A percentile compares a stretch with the other conserved stretches of the same genome.
These are phyloP conservation scores for Scutellaria galericulata DNA, from an alignment of 257 asterid genomes.

Conservation along the genomic window DNA sequence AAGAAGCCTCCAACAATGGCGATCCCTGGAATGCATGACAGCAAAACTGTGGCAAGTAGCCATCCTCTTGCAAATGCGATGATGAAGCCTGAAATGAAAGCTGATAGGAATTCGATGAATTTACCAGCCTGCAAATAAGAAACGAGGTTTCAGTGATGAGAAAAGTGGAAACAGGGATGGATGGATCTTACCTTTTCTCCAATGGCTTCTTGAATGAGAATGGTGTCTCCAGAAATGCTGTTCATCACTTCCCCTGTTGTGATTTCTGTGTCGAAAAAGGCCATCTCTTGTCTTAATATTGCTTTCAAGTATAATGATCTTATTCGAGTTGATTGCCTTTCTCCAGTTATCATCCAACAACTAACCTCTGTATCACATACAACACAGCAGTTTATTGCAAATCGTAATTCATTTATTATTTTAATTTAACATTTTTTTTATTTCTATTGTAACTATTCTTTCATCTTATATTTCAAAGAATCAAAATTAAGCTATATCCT, in stretches of 20 bases:
- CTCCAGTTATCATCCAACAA: conserved; percentile 68
- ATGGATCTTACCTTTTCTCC: conserved; percentile 38
- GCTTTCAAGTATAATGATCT: conserved; percentile 57
- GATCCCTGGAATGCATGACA: conserved; percentile 54
- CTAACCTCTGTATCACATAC: conserved; percentile 47
- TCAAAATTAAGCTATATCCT: too few relatives aligned
- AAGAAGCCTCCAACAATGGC: conserved; percentile 45
- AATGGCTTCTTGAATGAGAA: conserved; percentile 54
- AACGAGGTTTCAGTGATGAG: too few relatives aligned
- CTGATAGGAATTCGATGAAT: conserved; percentile 54
- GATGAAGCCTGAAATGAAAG: conserved; percentile 64
- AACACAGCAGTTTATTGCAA: too few relatives aligned
- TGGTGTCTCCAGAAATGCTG: conserved; percentile 57
- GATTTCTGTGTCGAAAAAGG: conserved; percentile 58
- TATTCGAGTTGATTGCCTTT: conserved; percentile 61
- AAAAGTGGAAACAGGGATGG: too few relatives aligned
- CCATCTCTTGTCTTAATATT: conserved; percentile 58
- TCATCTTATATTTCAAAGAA: too few relatives aligned
- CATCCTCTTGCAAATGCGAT: conserved; percentile 66
- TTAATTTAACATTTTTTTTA: too few relatives aligned
- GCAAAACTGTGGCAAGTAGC: conserved; percentile 57
- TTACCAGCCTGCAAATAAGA: conserved; percentile 57
- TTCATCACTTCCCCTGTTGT: conserved; percentile 58
- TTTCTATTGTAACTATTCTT: too few relatives aligned
- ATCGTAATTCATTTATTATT: too few relatives aligned